Conservation (phyloP, 2,329 filamentous ascomycete genomes). For the Fusarium chlamydosporum region DNA sequence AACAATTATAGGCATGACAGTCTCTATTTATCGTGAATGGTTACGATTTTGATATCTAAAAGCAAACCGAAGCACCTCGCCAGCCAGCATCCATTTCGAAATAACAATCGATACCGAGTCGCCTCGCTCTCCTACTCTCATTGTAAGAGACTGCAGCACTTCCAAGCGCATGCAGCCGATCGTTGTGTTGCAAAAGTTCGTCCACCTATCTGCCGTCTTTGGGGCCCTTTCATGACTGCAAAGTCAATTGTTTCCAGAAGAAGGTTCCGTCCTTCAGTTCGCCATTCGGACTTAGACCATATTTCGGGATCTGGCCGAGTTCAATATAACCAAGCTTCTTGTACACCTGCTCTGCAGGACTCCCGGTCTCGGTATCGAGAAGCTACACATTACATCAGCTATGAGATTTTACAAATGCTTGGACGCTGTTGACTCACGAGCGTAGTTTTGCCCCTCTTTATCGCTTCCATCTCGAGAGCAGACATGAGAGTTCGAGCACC, state of each 20-base stretch:
- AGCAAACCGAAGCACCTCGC: slow-evolving; percentile 41
- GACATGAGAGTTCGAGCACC: slow-evolving; percentile 66
- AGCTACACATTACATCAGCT: slow-evolving; percentile 54
- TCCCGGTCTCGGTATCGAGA: slow-evolving; percentile 67
- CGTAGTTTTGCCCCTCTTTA: slow-evolving; percentile 62
- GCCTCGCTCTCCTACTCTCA: slow-evolving; percentile 44
- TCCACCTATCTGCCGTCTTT: not conserved
- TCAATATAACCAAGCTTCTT: slow-evolving; percentile 69
- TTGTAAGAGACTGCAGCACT: slow-evolving; percentile 34
- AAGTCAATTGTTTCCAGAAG: slow-evolving; percentile 69
- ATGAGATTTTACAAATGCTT: not conserved
- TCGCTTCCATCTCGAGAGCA: slow-evolving; percentile 69
- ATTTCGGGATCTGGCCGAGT: slow-evolving; percentile 69
- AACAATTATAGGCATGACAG: not conserved
- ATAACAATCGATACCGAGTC: slow-evolving; percentile 46
- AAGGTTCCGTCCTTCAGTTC: slow-evolving; percentile 66
- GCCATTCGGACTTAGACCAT: slow-evolving; percentile 64
- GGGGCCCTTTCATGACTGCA: slow-evolving; percentile 49
- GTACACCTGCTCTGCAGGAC: slow-evolving; percentile 67
- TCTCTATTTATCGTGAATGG: not conserved
- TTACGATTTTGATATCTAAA: slow-evolving; percentile 40
- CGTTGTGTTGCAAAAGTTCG: not conserved
- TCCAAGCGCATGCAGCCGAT: slow-evolving; percentile 3
- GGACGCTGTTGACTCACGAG: slow-evolving; percentile 61
- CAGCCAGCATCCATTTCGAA: slow-evolving; percentile 34